Conservation (phyloP, 2,329 filamentous ascomycete species). For the Penicillium hordei region DNA sequence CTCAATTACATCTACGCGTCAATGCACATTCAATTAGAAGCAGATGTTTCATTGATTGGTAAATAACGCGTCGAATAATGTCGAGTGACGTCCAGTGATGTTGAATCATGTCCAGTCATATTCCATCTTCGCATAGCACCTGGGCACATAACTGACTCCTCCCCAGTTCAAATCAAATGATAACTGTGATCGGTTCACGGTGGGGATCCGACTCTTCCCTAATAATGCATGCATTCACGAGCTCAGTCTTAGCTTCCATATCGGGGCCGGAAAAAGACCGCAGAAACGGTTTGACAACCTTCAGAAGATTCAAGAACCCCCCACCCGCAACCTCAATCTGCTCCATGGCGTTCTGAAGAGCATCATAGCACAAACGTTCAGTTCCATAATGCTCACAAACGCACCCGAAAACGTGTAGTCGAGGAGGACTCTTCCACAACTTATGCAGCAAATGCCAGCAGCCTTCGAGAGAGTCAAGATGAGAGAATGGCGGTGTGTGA, state of each 20-base stretch:
- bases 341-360: not conserved
- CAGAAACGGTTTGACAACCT: not conserved
- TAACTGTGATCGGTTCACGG: not conserved
- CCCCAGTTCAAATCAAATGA: not conserved
- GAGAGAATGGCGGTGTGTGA: slow-evolving; percentile 1
- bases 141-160: not conserved
- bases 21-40: not conserved
- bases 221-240: slow-evolving; percentile 2
- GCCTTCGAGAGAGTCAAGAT: not conserved
- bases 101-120: not conserved
- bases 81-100: not conserved
- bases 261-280: not conserved
- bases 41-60: not conserved
- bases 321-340: not conserved
- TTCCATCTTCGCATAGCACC: not conserved
- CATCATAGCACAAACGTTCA: not conserved
- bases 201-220: not conserved
- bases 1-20: not conserved
- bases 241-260: not conserved
- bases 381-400: not conserved
- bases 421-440: not conserved
- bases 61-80: not conserved
- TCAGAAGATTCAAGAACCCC: not conserved
- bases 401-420: not conserved
- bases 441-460: not conserved